Conservation (phyloP, 148 eudicot species). For the Rhododendron mucronatum region DNA sequence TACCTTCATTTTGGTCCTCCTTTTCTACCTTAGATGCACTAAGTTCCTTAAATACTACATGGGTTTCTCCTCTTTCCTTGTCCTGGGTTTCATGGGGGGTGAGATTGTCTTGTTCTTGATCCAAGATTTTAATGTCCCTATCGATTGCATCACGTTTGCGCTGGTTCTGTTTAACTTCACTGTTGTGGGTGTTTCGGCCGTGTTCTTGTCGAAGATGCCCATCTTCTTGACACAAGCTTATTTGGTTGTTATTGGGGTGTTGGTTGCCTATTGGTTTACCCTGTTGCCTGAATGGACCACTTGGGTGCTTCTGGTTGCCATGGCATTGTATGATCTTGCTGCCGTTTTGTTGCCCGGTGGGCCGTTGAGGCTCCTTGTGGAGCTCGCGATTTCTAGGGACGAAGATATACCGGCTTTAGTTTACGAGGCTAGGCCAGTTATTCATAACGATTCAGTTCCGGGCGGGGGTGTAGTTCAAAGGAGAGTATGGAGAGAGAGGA, state of each 20-base stretch:
- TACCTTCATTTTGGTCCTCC: slow-evolving; percentile 70
- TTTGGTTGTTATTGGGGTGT: slow-evolving; percentile 78
- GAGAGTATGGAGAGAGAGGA: slow-evolving; percentile 60
- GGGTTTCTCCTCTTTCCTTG: slow-evolving; percentile 83
- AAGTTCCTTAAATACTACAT: slow-evolving; percentile 82
- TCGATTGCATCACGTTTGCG: slow-evolving; percentile 59
- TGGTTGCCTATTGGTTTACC: slow-evolving; percentile 97
- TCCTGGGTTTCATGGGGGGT: slow-evolving; percentile 84
- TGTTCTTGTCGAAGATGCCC: slow-evolving; percentile 67
- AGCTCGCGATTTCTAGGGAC: slow-evolving; percentile 86
- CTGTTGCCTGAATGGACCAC: slow-evolving; percentile 97
- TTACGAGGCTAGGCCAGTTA: slow-evolving; percentile 89
- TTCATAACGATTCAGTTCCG: slow-evolving; percentile 21
- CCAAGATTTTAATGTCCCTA: slow-evolving; percentile 31
- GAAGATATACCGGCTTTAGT: slow-evolving; percentile 96
- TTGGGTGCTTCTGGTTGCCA: slow-evolving; percentile 87
- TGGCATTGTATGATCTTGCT: slow-evolving; percentile 88
- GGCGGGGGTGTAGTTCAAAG: slow-evolving; percentile 31
- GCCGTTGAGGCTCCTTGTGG: slow-evolving; percentile 81
- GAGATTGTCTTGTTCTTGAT: slow-evolving; percentile 50
- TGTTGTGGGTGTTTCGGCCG: slow-evolving; percentile 77
- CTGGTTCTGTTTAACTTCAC: slow-evolving; percentile 65
- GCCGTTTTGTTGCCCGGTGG: slow-evolving; percentile 95
- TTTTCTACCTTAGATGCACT: slow-evolving; percentile 79
- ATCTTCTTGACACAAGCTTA: slow-evolving; percentile 70